Evolutionary conservation across 1,284 basidiomycete species (phyloP).

Genomic region (Ustilago hordei): DNA sequence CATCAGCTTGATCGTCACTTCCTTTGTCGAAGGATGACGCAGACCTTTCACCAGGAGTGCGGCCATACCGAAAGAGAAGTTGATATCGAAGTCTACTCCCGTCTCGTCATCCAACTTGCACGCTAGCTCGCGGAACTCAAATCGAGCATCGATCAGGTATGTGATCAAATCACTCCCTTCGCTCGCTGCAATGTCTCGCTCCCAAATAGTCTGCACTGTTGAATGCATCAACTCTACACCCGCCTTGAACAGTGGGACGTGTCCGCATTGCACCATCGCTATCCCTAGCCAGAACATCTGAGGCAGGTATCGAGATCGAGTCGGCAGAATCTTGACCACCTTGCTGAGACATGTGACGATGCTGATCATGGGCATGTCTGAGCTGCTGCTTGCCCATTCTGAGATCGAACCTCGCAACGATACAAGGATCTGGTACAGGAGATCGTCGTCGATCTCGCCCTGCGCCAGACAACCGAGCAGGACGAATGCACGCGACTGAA

Average conservation of each 20-base stretch:
- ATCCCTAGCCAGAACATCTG: conserved; percentile 67
- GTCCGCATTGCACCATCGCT: conserved; percentile 62
- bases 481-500: conserved; percentile 89
- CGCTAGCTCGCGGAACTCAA: conserved; percentile 62
- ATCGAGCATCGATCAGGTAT: conserved; percentile 59
- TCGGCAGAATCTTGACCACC: conserved; percentile 63
- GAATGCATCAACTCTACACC: conserved; percentile 61
- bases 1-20: conserved; percentile 58
- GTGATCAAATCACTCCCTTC: conserved; percentile 51
- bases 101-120: conserved; percentile 63
- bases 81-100: conserved; percentile 66
- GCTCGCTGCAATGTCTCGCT: conserved; percentile 49
- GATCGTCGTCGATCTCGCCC: conserved; percentile 80
- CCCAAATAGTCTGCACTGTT: conserved; percentile 55
- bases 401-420: conserved; percentile 72
- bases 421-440: conserved; percentile 87
- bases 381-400: conserved; percentile 61
- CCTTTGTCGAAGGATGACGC: conserved; percentile 60
- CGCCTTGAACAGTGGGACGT: conserved; percentile 62
- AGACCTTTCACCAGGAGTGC: conserved; percentile 64
- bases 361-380: conserved; percentile 65
- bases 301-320: conserved; percentile 59
- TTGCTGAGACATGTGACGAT: conserved; percentile 66
- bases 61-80: conserved; percentile 64
- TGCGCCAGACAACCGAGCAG: conserved; percentile 82